Evolutionary conservation across 805 yeast species (phyloP).

Genomic region (Schwanniomyces polymorphus): DNA sequence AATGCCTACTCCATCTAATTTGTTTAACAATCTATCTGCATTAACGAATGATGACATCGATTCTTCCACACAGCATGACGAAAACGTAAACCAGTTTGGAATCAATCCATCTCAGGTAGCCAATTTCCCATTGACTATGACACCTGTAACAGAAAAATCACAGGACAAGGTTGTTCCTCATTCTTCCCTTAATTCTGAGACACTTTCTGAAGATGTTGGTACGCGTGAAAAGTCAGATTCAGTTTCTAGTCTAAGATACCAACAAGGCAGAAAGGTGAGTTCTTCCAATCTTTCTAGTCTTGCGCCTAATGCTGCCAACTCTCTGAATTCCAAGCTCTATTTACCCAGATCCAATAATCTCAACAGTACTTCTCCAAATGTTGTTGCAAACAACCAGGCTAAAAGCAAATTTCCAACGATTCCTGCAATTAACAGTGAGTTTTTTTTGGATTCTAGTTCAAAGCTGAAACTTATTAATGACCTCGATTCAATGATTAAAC

Average conservation of each 20-base stretch:
- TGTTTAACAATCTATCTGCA: constrained; percentile 34
- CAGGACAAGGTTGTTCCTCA: background rate
- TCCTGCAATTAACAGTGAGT: constrained; percentile 35
- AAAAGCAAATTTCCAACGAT: constrained; percentile 31
- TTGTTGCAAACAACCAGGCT: background rate
- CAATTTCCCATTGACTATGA: constrained; percentile 65
- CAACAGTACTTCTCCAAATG: constrained; percentile 2
- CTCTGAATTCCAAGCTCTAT: constrained; percentile 5
- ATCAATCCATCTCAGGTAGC: constrained; percentile 53
- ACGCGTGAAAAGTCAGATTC: constrained; percentile 15
- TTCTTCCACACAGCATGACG: constrained; percentile 14
- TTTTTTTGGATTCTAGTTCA: constrained; percentile 37
- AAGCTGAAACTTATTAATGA: constrained; percentile 34
- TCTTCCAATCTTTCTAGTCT: background rate
- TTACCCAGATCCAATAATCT: constrained; percentile 12
- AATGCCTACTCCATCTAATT: constrained; percentile 68
- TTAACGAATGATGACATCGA: constrained; percentile 31
- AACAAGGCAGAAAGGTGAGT: constrained; percentile 10
- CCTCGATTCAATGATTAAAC: constrained; percentile 36
- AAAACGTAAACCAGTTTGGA: constrained; percentile 67
- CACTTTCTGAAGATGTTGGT: constrained; percentile 3
- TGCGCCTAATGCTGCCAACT: background rate
- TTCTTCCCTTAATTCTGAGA: constrained; percentile 6
- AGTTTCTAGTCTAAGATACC: constrained; percentile 3
- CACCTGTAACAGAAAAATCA: constrained; percentile 68